Percentiles rank a stretch among this genome's conserved stretches.
phyloP scores from a whole-genome alignment of 2,329 filamentous ascomycete genomes.

The Beauveria bassiana region DNA sequence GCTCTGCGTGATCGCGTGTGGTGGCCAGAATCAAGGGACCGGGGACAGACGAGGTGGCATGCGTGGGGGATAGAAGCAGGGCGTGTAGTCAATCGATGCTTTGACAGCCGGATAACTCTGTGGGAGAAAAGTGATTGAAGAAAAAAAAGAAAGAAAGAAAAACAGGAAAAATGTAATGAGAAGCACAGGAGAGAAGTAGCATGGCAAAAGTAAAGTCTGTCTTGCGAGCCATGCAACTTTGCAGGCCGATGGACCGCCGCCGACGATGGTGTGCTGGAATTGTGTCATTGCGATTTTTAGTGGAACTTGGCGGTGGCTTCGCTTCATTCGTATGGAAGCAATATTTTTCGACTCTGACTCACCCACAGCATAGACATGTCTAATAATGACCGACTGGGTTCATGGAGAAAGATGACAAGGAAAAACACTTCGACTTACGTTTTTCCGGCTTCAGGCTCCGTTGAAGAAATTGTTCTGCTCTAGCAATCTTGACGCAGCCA shows the following conservation, averaged over 20 bases:
- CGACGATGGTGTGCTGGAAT: slow-evolving; percentile 11
- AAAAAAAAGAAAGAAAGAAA: too few relatives aligned
- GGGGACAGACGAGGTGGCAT: background rate
- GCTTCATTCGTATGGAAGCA: too few relatives aligned
- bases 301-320: background rate
- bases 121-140: background rate
- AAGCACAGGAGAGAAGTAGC: background rate
- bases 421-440: background rate
- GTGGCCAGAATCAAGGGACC: background rate
- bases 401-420: background rate
- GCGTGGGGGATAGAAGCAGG: background rate
- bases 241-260: background rate
- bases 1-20: background rate
- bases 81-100: too few relatives aligned
- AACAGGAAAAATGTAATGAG: background rate
- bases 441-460: background rate
- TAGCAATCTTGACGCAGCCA: slow-evolving; percentile 9
- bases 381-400: too few relatives aligned
- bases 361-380: background rate
- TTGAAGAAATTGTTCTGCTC: background rate
- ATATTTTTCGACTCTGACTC: background rate
- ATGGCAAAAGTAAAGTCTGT: background rate
- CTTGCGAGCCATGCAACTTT: background rate
- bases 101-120: too few relatives aligned
- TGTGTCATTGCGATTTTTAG: slow-evolving; percentile 12